Conservation (phyloP, 2,329 filamentous ascomycete species). For the Amesomyces nigricolor region DNA sequence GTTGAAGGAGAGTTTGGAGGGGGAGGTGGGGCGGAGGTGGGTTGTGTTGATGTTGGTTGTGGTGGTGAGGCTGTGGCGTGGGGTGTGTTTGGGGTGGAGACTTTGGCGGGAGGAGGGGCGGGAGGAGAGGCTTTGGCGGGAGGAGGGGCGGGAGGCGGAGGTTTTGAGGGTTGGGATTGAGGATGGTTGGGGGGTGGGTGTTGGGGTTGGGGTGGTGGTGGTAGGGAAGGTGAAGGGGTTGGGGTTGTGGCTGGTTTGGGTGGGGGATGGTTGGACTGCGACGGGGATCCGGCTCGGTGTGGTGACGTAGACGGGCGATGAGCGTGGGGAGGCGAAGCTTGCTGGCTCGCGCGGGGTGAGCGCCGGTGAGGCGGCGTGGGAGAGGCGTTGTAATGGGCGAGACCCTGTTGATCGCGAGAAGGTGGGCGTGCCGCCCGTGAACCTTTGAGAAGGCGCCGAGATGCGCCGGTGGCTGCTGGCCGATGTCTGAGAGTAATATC, state of each 20-base stretch:
- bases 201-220: conserved; percentile 7
- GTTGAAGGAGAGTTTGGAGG: conserved; percentile 14
- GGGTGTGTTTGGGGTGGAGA: conserved; percentile 6
- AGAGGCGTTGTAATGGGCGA: conserved; percentile 34
- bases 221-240: conserved; percentile 3
- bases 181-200: not conserved
- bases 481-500: conserved; percentile 21
- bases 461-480: conserved; percentile 38
- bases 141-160: conserved; percentile 21
- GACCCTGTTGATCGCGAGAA: conserved; percentile 9
- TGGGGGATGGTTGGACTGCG: conserved; percentile 22
- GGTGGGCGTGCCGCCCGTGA: conserved; percentile 27
- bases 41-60: not conserved
- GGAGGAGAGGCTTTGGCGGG: conserved; percentile 15
- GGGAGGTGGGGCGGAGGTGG: conserved; percentile 9
- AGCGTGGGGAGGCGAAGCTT: conserved; percentile 45
- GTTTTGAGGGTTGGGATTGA: conserved; percentile 1
- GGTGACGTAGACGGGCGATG: conserved; percentile 36
- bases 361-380: conserved; percentile 42
- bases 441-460: conserved; percentile 37
- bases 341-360: conserved; percentile 42
- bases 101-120: conserved; percentile 12
- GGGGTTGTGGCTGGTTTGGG: conserved; percentile 9
- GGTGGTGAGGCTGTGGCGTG: not conserved
- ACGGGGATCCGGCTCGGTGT: conserved; percentile 43